Percentiles rank a stretch among this genome's conserved stretches.
Conservation (phyloP, 305 asterid genomes). For the Solanum hybrid region DNA sequence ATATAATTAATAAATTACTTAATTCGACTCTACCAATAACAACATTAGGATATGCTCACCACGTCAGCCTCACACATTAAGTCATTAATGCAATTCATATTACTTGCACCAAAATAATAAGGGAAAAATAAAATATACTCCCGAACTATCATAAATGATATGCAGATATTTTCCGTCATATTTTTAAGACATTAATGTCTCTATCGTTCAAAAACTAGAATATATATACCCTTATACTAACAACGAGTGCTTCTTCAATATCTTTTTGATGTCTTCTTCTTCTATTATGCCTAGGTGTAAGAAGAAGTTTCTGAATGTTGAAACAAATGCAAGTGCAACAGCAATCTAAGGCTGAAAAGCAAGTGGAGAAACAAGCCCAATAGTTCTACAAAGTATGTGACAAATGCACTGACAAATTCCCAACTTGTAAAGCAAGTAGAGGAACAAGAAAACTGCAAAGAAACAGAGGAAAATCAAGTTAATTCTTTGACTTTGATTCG, state of each 20-base stretch:
- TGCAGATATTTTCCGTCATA: fast-evolving
- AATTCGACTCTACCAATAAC: background rate
- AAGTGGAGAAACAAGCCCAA: slow-evolving; percentile 43
- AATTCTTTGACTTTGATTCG: background rate
- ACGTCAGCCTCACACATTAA: background rate
- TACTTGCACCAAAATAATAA: too few species aligned
- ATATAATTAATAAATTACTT: background rate
- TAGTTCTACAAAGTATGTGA: slow-evolving; percentile 26
- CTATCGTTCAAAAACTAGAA: fast-evolving
- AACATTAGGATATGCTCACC: background rate
- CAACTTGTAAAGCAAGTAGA: slow-evolving; percentile 48
- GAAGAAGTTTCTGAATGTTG: slow-evolving; percentile 34
- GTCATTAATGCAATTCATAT: background rate
- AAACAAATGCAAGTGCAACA: slow-evolving; percentile 50
- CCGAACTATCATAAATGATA: too few species aligned
- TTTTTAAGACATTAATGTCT: fast-evolving
- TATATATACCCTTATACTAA: too few species aligned
- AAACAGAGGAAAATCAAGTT: background rate
- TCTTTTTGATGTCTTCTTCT: too few species aligned
- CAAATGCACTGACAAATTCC: slow-evolving; percentile 68
- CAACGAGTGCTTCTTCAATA: too few species aligned
- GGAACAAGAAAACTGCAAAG: slow-evolving; percentile 57
- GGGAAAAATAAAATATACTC: too few species aligned
- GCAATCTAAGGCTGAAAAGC: slow-evolving; percentile 33
- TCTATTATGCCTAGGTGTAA: too few species aligned